Conservation (phyloP, 202 grass and related monocot genomes). For the Carex arenaria region DNA sequence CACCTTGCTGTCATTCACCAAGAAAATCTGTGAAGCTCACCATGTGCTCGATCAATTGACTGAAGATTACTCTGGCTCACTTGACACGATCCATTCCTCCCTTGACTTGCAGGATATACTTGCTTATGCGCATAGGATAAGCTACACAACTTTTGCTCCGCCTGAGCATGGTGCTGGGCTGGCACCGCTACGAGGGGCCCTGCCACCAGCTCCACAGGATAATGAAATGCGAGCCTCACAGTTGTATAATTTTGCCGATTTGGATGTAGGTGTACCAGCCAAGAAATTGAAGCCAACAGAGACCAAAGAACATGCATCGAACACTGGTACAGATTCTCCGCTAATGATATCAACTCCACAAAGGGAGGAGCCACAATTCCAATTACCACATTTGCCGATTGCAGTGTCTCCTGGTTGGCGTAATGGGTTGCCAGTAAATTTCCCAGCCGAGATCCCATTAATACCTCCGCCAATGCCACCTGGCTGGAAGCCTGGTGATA, state of each 20-base stretch:
- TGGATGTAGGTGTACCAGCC: slow-evolving; percentile 69
- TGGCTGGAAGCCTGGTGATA: slow-evolving; percentile 64
- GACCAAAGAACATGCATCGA: slow-evolving; percentile 34
- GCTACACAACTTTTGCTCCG: slow-evolving; percentile 92
- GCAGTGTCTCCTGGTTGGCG: slow-evolving; percentile 47
- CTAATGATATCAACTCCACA: slow-evolving; percentile 53
- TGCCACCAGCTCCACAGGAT: slow-evolving; percentile 85
- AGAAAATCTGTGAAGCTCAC: slow-evolving; percentile 87
- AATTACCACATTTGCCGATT: slow-evolving; percentile 46
- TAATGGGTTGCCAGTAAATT: slow-evolving; percentile 41
- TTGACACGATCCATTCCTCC: slow-evolving; percentile 58
- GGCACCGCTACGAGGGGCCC: slow-evolving; percentile 54
- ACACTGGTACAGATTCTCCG: slow-evolving; percentile 22
- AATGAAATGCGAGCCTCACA: slow-evolving; percentile 86
- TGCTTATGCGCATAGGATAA: slow-evolving; percentile 76
- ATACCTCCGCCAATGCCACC: slow-evolving; percentile 60
- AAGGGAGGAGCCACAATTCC: slow-evolving; percentile 31
- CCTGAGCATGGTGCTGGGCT: slow-evolving; percentile 88
- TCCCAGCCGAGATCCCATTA: slow-evolving; percentile 30
- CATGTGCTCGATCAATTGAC: slow-evolving; percentile 87
- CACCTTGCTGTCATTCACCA: slow-evolving; percentile 62
- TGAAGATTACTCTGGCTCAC: slow-evolving; percentile 92
- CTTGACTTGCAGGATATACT: slow-evolving; percentile 74
- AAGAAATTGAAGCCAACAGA: slow-evolving; percentile 54
- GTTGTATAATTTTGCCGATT: slow-evolving; percentile 67